Percentiles rank a stretch among this genome's conserved stretches.
These are phyloP conservation scores for Apiospora koreana DNA, from an alignment of 2,329 filamentous ascomycete genomes.

Conservation along the genomic window DNA sequence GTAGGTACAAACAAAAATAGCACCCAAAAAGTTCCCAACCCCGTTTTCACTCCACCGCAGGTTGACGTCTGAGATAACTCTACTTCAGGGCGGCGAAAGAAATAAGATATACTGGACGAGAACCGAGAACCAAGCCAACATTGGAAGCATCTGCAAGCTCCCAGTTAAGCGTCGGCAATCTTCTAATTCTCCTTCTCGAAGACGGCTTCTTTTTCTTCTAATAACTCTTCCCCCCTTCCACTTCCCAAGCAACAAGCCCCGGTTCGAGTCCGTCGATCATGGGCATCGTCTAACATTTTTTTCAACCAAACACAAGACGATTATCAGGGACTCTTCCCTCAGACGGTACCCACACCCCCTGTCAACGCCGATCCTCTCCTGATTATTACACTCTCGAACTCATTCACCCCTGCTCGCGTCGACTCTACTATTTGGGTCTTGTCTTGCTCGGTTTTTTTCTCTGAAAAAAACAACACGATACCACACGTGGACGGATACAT, in stretches of 20 bases:
- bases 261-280: conserved; percentile 1
- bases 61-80: conserved; percentile 8
- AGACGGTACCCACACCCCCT: conserved; percentile 7
- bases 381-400: neutral
- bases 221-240: neutral
- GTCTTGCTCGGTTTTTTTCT: neutral
- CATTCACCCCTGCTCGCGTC: neutral
- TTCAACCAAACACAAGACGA: conserved; percentile 8
- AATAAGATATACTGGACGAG: neutral
- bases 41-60: neutral
- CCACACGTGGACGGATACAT: neutral
- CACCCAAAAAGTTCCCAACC: neutral
- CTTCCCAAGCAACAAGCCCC: neutral
- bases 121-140: too few relatives aligned
- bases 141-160: too few relatives aligned
- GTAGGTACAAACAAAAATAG: conserved; percentile 7
- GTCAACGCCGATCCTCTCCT: conserved; percentile 9
- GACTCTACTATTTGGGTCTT: neutral
- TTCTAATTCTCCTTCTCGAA: neutral
- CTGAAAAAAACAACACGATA: neutral
- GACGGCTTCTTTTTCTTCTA: neutral
- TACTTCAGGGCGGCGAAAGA: neutral
- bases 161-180: neutral
- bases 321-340: conserved; percentile 7
- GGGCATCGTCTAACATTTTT: conserved; percentile 7